Conservation (phyloP, 345 rosid species). For the Trapa bicornis region DNA sequence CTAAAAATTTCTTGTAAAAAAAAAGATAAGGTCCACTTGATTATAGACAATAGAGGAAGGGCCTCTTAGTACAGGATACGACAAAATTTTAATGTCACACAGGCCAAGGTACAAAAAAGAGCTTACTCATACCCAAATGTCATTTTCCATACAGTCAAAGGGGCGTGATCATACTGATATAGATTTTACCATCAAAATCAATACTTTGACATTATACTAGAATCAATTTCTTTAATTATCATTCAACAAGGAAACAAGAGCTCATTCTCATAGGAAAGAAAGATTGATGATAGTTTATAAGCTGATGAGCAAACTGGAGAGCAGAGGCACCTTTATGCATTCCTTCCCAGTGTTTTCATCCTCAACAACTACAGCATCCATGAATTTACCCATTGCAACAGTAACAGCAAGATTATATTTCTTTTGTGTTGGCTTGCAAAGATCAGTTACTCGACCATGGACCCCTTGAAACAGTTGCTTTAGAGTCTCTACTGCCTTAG, state of each 20-base stretch:
- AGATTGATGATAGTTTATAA: background rate
- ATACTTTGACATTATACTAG: too few species aligned
- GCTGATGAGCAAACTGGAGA: conserved; percentile 9
- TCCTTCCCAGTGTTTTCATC: conserved; percentile 93
- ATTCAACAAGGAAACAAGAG: background rate
- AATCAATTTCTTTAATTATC: too few species aligned
- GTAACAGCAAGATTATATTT: conserved; percentile 96
- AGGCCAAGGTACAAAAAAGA: background rate
- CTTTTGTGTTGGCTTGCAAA: conserved; percentile 83
- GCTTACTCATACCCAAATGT: background rate
- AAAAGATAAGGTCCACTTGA: background rate
- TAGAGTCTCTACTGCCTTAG: conserved; percentile 87
- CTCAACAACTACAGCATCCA: conserved; percentile 97
- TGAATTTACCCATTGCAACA: conserved; percentile 96
- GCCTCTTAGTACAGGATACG: background rate
- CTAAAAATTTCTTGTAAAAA: background rate
- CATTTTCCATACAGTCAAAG: background rate
- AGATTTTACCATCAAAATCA: too few species aligned
- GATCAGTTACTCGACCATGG: conserved; percentile 95
- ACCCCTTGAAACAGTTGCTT: conserved; percentile 90
- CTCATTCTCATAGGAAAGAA: background rate
- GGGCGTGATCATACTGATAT: background rate
- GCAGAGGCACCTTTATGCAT: conserved; percentile 73
- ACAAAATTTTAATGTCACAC: background rate
- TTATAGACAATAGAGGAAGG: background rate